Percentiles rank a stretch among this genome's conserved stretches.
Conservation (phyloP, 208 protist species). For the Leishmania tropica region DNA sequence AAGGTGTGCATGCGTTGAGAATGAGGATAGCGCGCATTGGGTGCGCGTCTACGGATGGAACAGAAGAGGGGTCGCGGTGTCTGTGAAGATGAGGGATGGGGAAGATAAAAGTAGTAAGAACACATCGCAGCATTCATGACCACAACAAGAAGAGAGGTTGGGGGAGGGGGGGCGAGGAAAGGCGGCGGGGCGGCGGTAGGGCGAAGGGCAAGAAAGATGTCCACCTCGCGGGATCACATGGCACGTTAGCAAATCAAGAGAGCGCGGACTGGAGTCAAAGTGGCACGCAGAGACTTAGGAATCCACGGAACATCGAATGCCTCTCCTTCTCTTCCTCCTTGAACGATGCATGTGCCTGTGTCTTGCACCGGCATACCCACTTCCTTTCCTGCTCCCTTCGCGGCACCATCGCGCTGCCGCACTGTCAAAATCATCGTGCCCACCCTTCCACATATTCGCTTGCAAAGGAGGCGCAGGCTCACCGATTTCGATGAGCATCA, state of each 20-base stretch:
- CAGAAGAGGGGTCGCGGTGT: background rate
- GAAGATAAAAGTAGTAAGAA: background rate
- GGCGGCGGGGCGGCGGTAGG: background rate
- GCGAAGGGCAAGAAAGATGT: background rate
- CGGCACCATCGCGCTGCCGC: background rate
- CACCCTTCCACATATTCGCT: background rate
- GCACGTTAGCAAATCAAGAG: background rate
- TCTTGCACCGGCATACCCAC: too few species aligned
- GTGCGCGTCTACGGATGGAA: background rate
- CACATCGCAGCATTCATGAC: background rate
- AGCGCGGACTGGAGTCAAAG: background rate
- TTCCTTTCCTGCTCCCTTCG: background rate
- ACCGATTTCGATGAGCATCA: background rate
- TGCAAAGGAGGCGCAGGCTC: background rate
- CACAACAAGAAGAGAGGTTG: constrained; percentile 8
- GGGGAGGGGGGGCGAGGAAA: background rate
- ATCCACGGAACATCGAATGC: background rate
- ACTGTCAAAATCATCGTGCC: background rate
- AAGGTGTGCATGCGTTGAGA: background rate
- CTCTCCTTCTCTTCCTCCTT: background rate
- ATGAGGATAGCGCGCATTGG: background rate
- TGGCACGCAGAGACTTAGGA: too few species aligned
- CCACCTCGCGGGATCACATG: background rate
- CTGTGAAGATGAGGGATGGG: constrained; percentile 1
- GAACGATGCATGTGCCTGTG: background rate